Conservation (phyloP, 1,284 basidiomycete species). For the Afroboletus lepidellus region DNA sequence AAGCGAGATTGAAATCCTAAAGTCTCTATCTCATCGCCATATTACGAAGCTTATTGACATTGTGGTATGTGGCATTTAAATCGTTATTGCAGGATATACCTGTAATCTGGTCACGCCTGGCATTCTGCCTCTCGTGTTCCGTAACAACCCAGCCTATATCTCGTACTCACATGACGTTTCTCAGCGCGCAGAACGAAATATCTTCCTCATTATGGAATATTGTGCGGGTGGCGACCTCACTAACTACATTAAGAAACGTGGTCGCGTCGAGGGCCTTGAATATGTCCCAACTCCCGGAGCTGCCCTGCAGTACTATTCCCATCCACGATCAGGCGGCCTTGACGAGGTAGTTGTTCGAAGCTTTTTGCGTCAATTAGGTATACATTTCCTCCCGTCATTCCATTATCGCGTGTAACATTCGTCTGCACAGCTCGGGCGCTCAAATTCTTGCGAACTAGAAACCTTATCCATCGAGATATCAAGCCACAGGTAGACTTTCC, state of each 20-base stretch:
- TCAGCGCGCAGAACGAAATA: conserved; percentile 88
- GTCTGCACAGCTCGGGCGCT: conserved; percentile 78
- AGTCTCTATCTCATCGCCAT: conserved; percentile 89
- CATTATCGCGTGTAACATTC: conserved; percentile 26
- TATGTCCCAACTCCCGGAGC: conserved; percentile 69
- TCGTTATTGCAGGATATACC: neutral
- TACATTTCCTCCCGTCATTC: conserved; percentile 26
- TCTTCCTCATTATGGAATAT: conserved; percentile 98
- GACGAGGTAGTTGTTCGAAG: conserved; percentile 90
- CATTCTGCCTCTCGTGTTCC: neutral
- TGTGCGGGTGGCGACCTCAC: conserved; percentile 96
- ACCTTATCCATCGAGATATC: conserved; percentile 96
- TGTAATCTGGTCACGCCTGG: neutral
- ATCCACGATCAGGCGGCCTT: conserved; percentile 88
- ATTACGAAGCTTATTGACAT: conserved; percentile 94
- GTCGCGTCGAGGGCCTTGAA: conserved; percentile 81
- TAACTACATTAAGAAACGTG: conserved; percentile 93
- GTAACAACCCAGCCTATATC: neutral
- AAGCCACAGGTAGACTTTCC: conserved; percentile 77
- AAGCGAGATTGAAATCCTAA: conserved; percentile 96
- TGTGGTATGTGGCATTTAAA: conserved; percentile 52
- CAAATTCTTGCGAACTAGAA: conserved; percentile 85
- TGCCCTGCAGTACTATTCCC: conserved; percentile 81
- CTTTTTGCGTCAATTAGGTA: conserved; percentile 90
- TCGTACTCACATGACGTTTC: conserved; percentile 15